Conservation (phyloP, 345 rosid genomes). For the Citrus glauca region DNA sequence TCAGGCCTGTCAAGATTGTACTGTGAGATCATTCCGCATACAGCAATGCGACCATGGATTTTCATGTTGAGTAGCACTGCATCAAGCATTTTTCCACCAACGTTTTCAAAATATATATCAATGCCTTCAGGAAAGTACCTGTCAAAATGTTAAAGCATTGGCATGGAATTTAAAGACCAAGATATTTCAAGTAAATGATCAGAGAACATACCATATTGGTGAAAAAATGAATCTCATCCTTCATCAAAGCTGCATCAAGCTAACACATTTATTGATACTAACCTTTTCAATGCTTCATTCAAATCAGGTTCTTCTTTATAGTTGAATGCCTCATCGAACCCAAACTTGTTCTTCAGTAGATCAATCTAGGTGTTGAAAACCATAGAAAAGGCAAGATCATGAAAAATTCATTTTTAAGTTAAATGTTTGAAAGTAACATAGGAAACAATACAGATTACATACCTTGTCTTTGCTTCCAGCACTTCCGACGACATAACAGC, state of each 20-base stretch:
- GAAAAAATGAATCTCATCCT: no score
- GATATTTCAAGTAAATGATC: no score
- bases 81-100: slow-evolving; percentile 56
- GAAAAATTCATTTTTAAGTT: background rate
- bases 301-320: slow-evolving; percentile 25
- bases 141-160: background rate
- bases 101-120: slow-evolving; percentile 53
- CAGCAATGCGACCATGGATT: background rate
- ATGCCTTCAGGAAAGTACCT: slow-evolving; percentile 60
- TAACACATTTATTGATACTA: background rate
- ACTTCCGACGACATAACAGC: slow-evolving; percentile 34
- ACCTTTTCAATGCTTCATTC: background rate
- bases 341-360: slow-evolving; percentile 31
- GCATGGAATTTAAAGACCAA: no score
- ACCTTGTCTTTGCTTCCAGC: slow-evolving; percentile 52
- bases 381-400: background rate
- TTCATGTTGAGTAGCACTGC: slow-evolving; percentile 55
- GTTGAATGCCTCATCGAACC: slow-evolving; percentile 39
- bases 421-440: background rate
- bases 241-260: background rate
- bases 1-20: slow-evolving; percentile 41
- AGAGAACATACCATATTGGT: no score
- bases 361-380: slow-evolving; percentile 19
- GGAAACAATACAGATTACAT: background rate
- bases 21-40: slow-evolving; percentile 58